Conservation (phyloP, 306 rosid species). For the Luffa aegyptiaca region DNA sequence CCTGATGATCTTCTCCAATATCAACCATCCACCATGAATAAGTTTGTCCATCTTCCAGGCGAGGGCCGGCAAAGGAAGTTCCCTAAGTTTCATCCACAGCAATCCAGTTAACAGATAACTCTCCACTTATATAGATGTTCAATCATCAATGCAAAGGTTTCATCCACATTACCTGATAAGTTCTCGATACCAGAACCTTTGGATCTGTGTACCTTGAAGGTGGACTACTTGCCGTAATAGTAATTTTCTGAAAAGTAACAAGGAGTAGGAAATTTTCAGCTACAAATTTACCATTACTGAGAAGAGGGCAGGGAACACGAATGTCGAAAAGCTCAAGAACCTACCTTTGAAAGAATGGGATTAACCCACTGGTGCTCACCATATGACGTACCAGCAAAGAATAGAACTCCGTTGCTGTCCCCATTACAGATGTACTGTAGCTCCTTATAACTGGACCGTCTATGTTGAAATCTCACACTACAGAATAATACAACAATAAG, state of each 20-base stretch:
- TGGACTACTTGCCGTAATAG: constrained; percentile 71
- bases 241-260: constrained; percentile 41
- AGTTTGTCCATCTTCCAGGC: constrained; percentile 55
- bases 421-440: constrained; percentile 83
- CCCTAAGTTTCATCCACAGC: constrained; percentile 35
- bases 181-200: constrained; percentile 83
- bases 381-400: constrained; percentile 82
- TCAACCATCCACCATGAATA: constrained; percentile 93
- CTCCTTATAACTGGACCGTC: constrained; percentile 87
- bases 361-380: constrained; percentile 92
- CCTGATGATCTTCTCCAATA: constrained; percentile 83
- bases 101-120: constrained; percentile 10
- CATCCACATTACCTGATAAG: constrained; percentile 50
- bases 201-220: constrained; percentile 89
- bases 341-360: constrained; percentile 84
- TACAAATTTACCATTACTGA: neutral
- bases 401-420: constrained; percentile 76
- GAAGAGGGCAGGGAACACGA: constrained; percentile 1
- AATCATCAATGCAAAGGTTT: neutral
- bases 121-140: neutral
- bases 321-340: neutral
- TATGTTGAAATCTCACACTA: constrained; percentile 63
- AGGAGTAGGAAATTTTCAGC: neutral
- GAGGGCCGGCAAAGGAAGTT: constrained; percentile 88
- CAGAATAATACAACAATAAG: constrained; percentile 14